Conservation (phyloP, 75 land plant genomes). For the Pinus albicaulis region DNA sequence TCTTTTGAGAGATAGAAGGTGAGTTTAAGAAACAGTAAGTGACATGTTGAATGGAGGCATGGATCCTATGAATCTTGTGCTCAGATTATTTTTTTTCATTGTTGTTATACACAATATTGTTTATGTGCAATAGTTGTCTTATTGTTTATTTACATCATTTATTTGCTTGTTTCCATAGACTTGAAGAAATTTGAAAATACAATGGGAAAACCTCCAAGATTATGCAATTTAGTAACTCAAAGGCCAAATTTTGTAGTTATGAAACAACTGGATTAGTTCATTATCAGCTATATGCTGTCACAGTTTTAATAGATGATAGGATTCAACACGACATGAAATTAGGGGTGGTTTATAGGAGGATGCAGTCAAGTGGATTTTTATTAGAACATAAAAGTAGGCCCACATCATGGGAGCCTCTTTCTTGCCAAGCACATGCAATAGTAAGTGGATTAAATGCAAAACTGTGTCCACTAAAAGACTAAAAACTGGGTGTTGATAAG, state of each 20-base stretch:
- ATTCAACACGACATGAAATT: not conserved
- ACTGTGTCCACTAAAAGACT: too few species aligned
- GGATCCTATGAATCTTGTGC: not conserved
- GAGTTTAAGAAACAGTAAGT: not conserved
- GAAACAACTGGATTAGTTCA: not conserved
- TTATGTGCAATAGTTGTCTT: not conserved
- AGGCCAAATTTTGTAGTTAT: not conserved
- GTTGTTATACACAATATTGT: not conserved
- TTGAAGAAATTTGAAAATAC: too few species aligned
- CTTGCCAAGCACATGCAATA: too few species aligned
- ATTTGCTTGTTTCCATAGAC: not conserved
- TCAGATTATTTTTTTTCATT: not conserved
- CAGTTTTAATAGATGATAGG: not conserved
- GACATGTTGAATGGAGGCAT: not conserved
- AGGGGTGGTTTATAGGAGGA: not conserved
- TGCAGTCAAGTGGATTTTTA: too few species aligned
- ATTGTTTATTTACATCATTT: not conserved
- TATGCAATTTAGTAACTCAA: not conserved
- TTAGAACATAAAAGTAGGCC: too few species aligned
- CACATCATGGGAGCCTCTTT: too few species aligned
- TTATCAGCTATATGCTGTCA: not conserved
- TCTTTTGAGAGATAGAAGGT: conserved; percentile 60
- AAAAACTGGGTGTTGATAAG: too few species aligned
- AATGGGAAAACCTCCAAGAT: too few species aligned
- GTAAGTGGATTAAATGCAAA: too few species aligned